Conservation (phyloP, 192 early-diverging fungal species). For the Coemansia sp. region DNA sequence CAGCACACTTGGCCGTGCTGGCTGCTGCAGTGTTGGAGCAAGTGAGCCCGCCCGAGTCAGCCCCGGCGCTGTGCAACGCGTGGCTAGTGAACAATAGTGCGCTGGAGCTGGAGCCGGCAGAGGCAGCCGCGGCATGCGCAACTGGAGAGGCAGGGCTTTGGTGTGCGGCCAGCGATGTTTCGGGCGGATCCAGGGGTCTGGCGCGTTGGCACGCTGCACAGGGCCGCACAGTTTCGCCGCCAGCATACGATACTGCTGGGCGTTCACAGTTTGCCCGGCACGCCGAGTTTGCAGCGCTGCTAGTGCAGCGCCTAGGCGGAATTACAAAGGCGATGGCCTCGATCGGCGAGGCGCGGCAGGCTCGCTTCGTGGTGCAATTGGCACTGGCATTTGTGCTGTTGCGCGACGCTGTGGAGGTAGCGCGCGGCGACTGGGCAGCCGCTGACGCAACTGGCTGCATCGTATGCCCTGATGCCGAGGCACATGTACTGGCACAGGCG, state of each 20-base stretch:
- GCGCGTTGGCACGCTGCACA: slow-evolving; percentile 25
- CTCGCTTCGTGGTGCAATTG: slow-evolving; percentile 12
- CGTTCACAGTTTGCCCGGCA: slow-evolving; percentile 29
- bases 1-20: slow-evolving; percentile 26
- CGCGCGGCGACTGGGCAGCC: neutral
- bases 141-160: no score
- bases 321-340: neutral
- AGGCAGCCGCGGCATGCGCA: no score
- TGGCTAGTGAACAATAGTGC: slow-evolving; percentile 33
- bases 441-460: neutral
- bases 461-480: slow-evolving; percentile 3
- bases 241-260: slow-evolving; percentile 15
- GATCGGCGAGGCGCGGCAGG: neutral
- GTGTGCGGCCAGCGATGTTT: neutral
- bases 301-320: slow-evolving; percentile 9
- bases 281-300: slow-evolving; percentile 27
- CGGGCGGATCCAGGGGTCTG: slow-evolving; percentile 14
- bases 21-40: slow-evolving; percentile 20
- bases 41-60: slow-evolving; percentile 9
- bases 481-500: slow-evolving; percentile 3
- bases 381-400: slow-evolving; percentile 35
- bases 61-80: slow-evolving; percentile 2
- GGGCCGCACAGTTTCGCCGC: neutral
- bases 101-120: neutral
- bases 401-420: slow-evolving; percentile 19